Conservation (phyloP, 106 monocot species). For the Iris macrosiphon region DNA sequence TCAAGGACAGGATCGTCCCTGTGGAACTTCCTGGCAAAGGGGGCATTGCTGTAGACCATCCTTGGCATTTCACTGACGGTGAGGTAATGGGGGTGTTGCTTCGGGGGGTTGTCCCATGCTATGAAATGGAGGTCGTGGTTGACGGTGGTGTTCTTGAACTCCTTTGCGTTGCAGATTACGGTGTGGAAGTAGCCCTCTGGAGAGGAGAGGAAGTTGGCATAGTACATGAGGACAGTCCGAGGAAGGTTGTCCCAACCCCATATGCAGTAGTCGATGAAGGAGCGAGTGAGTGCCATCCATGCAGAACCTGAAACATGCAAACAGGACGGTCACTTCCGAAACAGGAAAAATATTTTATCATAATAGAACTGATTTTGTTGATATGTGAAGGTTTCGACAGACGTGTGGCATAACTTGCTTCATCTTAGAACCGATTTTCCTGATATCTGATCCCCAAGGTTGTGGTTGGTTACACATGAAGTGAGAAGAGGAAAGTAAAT, state of each 20-base stretch:
- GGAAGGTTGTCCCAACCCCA: conserved; percentile 98
- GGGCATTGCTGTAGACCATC: conserved; percentile 70
- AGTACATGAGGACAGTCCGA: conserved; percentile 81
- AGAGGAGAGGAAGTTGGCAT: conserved; percentile 85
- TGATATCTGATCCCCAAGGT: too few species aligned
- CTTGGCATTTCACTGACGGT: conserved; percentile 37
- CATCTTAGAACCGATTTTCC: too few species aligned
- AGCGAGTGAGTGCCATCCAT: conserved; percentile 77
- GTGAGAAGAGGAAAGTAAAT: too few species aligned
- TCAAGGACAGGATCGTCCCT: conserved; percentile 62
- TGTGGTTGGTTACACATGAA: too few species aligned
- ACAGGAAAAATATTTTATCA: too few species aligned
- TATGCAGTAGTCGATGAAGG: conserved; percentile 81
- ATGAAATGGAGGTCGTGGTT: conserved; percentile 92
- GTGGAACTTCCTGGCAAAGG: conserved; percentile 58
- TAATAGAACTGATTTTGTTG: too few species aligned
- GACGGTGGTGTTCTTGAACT: conserved; percentile 82
- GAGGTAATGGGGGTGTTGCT: conserved; percentile 87
- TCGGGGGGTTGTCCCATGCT: conserved; percentile 93
- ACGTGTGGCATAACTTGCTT: too few species aligned
- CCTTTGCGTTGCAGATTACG: conserved; percentile 77
- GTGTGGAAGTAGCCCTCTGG: conserved; percentile 99
- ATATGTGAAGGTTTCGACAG: too few species aligned
- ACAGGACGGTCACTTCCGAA: too few species aligned
- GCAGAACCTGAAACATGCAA: conserved; percentile 80